Conservation (phyloP, 78 protist species). For the Planoprotostelium fungivorum region DNA sequence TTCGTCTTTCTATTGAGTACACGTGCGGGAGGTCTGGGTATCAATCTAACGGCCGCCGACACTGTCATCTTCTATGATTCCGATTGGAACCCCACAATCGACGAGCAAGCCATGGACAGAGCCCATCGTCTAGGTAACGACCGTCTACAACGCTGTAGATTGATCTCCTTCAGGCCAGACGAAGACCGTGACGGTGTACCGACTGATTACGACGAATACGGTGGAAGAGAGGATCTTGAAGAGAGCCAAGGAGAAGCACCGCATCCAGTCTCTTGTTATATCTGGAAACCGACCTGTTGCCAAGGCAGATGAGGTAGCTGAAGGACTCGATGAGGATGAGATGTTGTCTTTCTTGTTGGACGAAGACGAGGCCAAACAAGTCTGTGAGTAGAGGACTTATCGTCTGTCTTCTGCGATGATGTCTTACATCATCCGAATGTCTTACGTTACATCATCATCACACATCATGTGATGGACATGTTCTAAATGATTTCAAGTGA, state of each 20-base stretch:
- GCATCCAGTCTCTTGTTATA: slow-evolving; percentile 81
- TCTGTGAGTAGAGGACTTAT: slow-evolving; percentile 9
- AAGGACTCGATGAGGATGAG: slow-evolving; percentile 47
- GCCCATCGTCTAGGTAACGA: slow-evolving; percentile 86
- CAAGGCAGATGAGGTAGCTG: slow-evolving; percentile 15
- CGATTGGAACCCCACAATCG: slow-evolving; percentile 96
- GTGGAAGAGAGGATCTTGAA: slow-evolving; percentile 87
- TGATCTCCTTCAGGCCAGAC: slow-evolving; percentile 59
- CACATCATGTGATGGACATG: no score
- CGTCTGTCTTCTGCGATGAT: no score
- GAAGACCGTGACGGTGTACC: slow-evolving; percentile 82
- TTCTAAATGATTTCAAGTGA: no score
- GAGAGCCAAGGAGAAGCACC: slow-evolving; percentile 85
- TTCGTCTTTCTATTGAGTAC: slow-evolving; percentile 90
- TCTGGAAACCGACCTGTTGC: slow-evolving; percentile 41
- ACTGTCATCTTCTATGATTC: slow-evolving; percentile 95
- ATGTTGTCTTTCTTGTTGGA: slow-evolving; percentile 61
- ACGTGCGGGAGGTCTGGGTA: slow-evolving; percentile 98
- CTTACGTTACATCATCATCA: no score
- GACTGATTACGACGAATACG: slow-evolving; percentile 78
- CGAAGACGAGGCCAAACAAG: slow-evolving; percentile 67
- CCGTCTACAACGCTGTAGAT: background rate
- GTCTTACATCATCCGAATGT: no score
- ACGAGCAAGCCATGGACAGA: slow-evolving; percentile 93
- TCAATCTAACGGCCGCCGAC: slow-evolving; percentile 96